Percentiles rank a stretch among this genome's conserved stretches.
Evolutionary conservation across 345 rosid species (phyloP).

Genomic region (Streptanthus diversifolius): DNA sequence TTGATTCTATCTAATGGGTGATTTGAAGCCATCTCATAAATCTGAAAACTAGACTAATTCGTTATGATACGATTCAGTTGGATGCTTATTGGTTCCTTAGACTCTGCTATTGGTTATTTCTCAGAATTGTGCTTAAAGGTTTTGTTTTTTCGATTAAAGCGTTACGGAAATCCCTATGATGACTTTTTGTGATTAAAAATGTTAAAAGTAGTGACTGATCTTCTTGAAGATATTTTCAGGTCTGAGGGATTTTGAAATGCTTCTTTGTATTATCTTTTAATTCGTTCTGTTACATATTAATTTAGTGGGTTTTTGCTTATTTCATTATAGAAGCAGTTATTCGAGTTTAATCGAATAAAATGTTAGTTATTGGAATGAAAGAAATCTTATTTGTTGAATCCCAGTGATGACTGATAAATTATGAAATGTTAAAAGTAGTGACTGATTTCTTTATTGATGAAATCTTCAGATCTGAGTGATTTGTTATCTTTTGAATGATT

Average conservation of each 20-base stretch:
- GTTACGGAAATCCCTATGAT: constrained; percentile 12
- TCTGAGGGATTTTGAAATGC: constrained; percentile 13
- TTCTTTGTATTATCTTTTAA: not conserved
- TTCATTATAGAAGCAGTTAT: too few relatives aligned
- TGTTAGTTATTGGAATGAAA: not conserved
- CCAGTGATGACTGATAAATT: not conserved
- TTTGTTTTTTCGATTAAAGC: not conserved
- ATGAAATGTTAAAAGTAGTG: not conserved
- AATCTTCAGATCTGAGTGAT: not conserved
- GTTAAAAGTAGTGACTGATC: constrained; percentile 28
- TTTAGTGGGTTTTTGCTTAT: too few relatives aligned
- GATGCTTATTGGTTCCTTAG: not conserved
- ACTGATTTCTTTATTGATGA: not conserved
- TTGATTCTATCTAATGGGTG: too few relatives aligned
- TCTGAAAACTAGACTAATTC: too few relatives aligned
- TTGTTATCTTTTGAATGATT: not conserved
- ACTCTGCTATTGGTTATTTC: not conserved
- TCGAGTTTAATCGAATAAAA: too few relatives aligned
- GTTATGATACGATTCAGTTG: not conserved
- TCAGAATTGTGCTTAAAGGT: not conserved
- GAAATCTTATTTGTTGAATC: not conserved
- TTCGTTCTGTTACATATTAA: not conserved
- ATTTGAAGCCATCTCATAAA: too few relatives aligned
- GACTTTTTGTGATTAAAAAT: constrained; percentile 9
- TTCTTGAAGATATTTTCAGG: not conserved